Base-by-base conservation (phyloP, 2,329 filamentous ascomycete genomes). In the Gaeumannomyces sp. region DNA sequence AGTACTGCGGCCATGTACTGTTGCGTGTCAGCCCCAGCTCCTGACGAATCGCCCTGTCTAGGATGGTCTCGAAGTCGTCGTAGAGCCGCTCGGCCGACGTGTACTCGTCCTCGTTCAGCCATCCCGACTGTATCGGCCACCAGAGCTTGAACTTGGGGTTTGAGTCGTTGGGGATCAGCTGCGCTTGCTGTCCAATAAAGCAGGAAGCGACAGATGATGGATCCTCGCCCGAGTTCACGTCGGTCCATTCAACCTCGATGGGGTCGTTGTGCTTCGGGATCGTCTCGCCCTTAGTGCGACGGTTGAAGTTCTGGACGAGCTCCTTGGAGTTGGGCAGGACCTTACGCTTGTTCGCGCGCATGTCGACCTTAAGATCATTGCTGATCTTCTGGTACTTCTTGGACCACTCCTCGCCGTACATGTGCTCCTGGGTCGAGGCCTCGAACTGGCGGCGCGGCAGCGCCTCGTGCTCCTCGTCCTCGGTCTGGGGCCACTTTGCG, bases 301-400 rank as follows among this genome's bases (percentile, higher is more conserved):
- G 87, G 76, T 99, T 99, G 82, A 91, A 98, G 73, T 97, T 98
- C 69, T 93, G 87, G 1, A 97, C 94, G 66, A 97, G 82, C 73
- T 99, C 95, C 76, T 97, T 96, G 0, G 93, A 97, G 74, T 98
- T 98, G n/a, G 95, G 95, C 62, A 98, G 79, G 22, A 97, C 93
- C 74, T 96, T 91, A 73, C 92, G 89, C 82, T 98, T 98, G 78
- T 97, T 97, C 70, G 88, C 86, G 67, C 94, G 89, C 91, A 98
- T 96, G 63, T 92, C 90, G 2, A 89, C 80, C 77, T 96, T 97
- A 67, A 99, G 85, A 59, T 97, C 93, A 64, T 88, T 87, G 66
- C 87, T 91, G 89, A 95, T 90, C 72, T 89, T 89, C 65, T 86
- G 86, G 77, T 93, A 98, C 73, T 85, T 88, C 74, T 87, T 88